Base-by-base conservation (phyloP, 2,329 filamentous ascomycete genomes). In the Cryphonectria radicalis region DNA sequence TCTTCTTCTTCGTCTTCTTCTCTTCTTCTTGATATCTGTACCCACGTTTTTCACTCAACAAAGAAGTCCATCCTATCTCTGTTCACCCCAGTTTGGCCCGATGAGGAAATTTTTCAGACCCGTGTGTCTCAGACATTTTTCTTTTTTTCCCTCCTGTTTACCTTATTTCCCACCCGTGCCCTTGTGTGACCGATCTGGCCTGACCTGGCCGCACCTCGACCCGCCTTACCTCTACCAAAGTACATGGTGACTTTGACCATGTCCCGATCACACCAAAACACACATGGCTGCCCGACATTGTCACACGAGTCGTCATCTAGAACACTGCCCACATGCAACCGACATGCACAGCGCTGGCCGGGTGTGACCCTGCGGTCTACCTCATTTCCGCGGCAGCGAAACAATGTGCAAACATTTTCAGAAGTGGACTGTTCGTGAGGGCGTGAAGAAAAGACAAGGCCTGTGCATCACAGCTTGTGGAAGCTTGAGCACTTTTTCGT, bases 91-190 rank as follows among this genome's bases (percentile, higher is more conserved):
- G 28, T 65, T 19, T 43, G 42, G 19, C 14, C 40, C 59, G 46
- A 28, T 53, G 67, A 37, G 60, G 66, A 60, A 64, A 64, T 32
- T 32, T 22, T 22, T 37, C 60, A 69, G n/a, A 57, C 67, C 67
- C 59, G 46, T 2, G 32, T 69, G 67, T 64, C 67, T 69, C 42
- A 68, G 67, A 68, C 67, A 68, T 63, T 28, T 28, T 1, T 37
- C 57, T 11, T 55, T 14, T 14, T 43, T n/a, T 43, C 13, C 43
- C 22, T 32, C 35, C 25, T 17, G 8, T 14, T 28, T 35, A 46
- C 62, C 62, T 64, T 22, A 37, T 43, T 28, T 66, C 28, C 43
- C 42, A 17, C 37, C 62, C 37, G 42, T 32, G 62, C 40, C 60
- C 11, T 43, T 3, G 22, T 14, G 22, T 28, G 62, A 57, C 13